phyloP scores from a whole-genome alignment of 148 eudicot genomes.

The Chenopodium suecicum region DNA sequence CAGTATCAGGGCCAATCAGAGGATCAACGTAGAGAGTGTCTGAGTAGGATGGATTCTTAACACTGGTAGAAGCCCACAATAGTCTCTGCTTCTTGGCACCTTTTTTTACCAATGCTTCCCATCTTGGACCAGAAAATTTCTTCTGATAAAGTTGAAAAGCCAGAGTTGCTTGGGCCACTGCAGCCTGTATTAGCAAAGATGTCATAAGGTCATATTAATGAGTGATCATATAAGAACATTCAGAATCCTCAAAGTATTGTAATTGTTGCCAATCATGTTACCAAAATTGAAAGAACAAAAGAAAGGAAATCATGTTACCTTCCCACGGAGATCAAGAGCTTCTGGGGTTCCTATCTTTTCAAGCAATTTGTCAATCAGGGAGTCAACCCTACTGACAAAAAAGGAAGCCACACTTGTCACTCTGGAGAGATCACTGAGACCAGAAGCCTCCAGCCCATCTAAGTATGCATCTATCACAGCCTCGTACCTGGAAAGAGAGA shows the following conservation, averaged over 20 bases:
- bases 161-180: constrained; percentile 92
- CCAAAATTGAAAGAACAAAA: constrained; percentile 22
- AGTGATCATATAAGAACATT: not conserved
- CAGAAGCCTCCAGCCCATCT: constrained; percentile 96
- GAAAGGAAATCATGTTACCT: constrained; percentile 44
- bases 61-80: constrained; percentile 97
- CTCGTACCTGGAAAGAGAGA: constrained; percentile 91
- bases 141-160: constrained; percentile 87
- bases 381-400: constrained; percentile 95
- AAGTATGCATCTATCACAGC: constrained; percentile 97
- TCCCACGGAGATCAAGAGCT: constrained; percentile 90
- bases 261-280: constrained; percentile 17
- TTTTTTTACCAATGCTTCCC: constrained; percentile 94
- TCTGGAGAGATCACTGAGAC: constrained; percentile 83
- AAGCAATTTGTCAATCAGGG: constrained; percentile 88
- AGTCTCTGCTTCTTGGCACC: constrained; percentile 99
- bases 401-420: constrained; percentile 98
- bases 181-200: constrained; percentile 55
- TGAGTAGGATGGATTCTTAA: constrained; percentile 94
- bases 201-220: not conserved
- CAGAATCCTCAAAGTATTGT: not conserved
- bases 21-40: constrained; percentile 93
- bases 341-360: constrained; percentile 92
- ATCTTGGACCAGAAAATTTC: constrained; percentile 95
- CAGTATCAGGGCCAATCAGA: constrained; percentile 92